A percentile compares a stretch with the other conserved stretches of the same genome.
Evolutionary conservation across 306 rosid species (phyloP).

Genomic region (Vigna nakashimae): DNA sequence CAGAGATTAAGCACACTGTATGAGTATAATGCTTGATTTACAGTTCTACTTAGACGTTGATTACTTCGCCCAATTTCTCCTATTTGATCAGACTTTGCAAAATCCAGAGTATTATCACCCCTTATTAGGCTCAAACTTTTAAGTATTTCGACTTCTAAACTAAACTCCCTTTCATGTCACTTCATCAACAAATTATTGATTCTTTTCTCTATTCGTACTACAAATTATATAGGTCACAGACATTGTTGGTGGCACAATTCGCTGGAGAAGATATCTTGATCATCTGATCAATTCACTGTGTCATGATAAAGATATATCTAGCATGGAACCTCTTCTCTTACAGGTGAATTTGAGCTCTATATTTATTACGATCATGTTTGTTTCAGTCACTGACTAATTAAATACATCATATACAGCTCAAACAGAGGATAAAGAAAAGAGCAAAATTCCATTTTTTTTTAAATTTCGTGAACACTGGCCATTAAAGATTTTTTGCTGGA

Average conservation of each 20-base stretch:
- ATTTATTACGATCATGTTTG: conserved; percentile 18
- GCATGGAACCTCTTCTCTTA: conserved; percentile 87
- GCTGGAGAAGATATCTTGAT: conserved; percentile 94
- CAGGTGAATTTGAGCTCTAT: conserved; percentile 58
- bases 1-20: conserved; percentile 2
- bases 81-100: neutral
- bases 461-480: neutral
- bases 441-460: neutral
- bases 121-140: conserved; percentile 22
- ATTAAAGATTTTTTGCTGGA: conserved; percentile 20
- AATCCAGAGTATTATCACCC: neutral
- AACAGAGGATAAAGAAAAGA: conserved; percentile 15
- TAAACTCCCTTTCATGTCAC: conserved; percentile 17
- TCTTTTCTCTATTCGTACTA: conserved; percentile 6
- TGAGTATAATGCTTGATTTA: neutral
- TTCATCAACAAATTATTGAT: conserved; percentile 22
- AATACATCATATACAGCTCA: neutral
- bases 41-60: neutral
- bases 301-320: conserved; percentile 63
- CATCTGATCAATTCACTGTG: conserved; percentile 76
- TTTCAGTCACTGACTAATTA: conserved; percentile 4
- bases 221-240: conserved; percentile 71
- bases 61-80: neutral
- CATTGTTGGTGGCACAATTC: conserved; percentile 84
- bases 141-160: conserved; percentile 33